Percentiles rank a stretch among this genome's conserved stretches.
Conservation (phyloP, 306 rosid genomes). For the Arachis hypogaea region DNA sequence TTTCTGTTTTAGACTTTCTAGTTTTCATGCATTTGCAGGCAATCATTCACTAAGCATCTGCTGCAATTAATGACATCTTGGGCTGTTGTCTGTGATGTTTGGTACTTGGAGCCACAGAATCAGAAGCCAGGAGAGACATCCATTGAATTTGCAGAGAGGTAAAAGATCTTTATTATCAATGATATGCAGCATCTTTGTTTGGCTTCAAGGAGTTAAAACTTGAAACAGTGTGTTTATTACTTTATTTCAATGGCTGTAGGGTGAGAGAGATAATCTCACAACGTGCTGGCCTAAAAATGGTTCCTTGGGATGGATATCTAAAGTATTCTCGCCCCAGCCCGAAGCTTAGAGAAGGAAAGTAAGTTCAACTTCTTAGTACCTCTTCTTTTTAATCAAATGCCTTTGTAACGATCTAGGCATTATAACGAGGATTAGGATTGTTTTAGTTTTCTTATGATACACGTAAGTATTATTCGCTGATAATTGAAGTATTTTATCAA, state of each 20-base stretch:
- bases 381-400: not conserved
- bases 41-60: constrained; percentile 83
- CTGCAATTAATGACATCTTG: constrained; percentile 90
- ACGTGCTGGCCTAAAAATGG: constrained; percentile 81
- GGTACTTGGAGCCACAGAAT: constrained; percentile 86
- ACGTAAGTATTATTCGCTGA: not conserved
- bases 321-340: constrained; percentile 89
- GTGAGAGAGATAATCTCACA: constrained; percentile 72
- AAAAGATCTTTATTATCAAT: not conserved
- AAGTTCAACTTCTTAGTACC: constrained; percentile 25
- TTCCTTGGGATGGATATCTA: constrained; percentile 93
- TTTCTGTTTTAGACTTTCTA: constrained; percentile 17
- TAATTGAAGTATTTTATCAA: not conserved
- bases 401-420: not conserved
- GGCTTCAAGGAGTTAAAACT: constrained; percentile 29
- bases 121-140: constrained; percentile 76
- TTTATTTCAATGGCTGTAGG: constrained; percentile 50
- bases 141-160: constrained; percentile 92
- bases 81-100: constrained; percentile 94
- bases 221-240: constrained; percentile 21
- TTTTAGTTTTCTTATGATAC: constrained; percentile 7
- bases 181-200: constrained; percentile 5
- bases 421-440: not conserved
- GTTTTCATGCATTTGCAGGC: constrained; percentile 57
- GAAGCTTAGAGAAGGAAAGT: constrained; percentile 74